A percentile compares a stretch with the other conserved stretches of the same genome.
Evolutionary conservation across 1,284 basidiomycete genomes (phyloP).

Genomic region (Polyporus tsugae): DNA sequence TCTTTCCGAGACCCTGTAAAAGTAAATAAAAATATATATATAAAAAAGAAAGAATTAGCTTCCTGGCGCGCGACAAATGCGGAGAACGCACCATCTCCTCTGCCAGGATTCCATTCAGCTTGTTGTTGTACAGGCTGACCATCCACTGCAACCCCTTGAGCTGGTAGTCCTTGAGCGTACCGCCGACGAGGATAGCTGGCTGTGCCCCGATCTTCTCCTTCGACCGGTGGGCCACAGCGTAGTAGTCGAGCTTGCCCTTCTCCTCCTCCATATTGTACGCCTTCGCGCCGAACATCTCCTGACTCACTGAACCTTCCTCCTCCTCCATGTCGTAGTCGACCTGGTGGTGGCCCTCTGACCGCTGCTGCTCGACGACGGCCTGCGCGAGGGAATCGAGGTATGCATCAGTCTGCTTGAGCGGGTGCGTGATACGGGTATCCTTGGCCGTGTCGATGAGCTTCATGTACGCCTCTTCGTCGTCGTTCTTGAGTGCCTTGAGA

Average conservation of each 20-base stretch:
- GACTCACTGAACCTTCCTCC: slow-evolving; percentile 81
- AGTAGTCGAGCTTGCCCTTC: slow-evolving; percentile 92
- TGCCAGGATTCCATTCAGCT: slow-evolving; percentile 95
- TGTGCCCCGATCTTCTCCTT: slow-evolving; percentile 91
- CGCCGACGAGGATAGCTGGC: slow-evolving; percentile 84
- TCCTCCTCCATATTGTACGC: slow-evolving; percentile 63
- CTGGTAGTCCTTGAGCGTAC: slow-evolving; percentile 93
- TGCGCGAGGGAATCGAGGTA: slow-evolving; percentile 97
- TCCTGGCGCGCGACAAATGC: neutral
- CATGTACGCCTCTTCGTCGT: slow-evolving; percentile 99
- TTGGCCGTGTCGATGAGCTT: slow-evolving; percentile 99
- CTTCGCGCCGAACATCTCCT: slow-evolving; percentile 91
- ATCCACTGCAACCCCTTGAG: slow-evolving; percentile 97
- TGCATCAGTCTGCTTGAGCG: slow-evolving; percentile 92
- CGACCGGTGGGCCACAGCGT: slow-evolving; percentile 94
- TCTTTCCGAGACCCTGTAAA: slow-evolving; percentile 93
- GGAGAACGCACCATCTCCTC: slow-evolving; percentile 93
- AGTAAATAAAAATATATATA: no score
- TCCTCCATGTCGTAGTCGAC: slow-evolving; percentile 56
- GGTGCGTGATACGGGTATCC: slow-evolving; percentile 98
- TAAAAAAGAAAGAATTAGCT: slow-evolving; percentile 13
- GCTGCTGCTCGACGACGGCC: slow-evolving; percentile 95
- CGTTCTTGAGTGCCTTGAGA: slow-evolving; percentile 96
- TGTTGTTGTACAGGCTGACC: slow-evolving; percentile 98
- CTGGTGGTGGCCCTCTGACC: slow-evolving; percentile 63